Percentiles rank a stretch among this genome's conserved stretches.
Conservation (phyloP, 805 yeast species). For the Wickerhamiella galacta region DNA sequence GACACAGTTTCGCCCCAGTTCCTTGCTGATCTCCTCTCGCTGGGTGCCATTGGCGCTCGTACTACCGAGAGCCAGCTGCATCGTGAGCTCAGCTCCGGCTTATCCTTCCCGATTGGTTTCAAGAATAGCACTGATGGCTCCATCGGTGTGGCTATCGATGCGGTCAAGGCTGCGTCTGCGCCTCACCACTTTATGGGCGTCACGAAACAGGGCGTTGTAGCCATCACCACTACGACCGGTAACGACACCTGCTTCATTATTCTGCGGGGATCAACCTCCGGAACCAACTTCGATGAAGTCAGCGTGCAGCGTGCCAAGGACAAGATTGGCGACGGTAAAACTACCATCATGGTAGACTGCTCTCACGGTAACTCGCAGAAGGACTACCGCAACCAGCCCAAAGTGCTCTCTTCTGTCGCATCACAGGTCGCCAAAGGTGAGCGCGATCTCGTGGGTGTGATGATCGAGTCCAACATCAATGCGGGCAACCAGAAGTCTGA, state of each 20-base stretch:
- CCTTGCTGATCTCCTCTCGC: constrained; percentile 77
- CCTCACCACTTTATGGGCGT: constrained; percentile 91
- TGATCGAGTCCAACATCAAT: constrained; percentile 85
- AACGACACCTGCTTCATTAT: constrained; percentile 81
- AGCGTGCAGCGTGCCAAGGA: constrained; percentile 38
- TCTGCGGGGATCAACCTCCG: constrained; percentile 87
- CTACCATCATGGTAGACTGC: constrained; percentile 89
- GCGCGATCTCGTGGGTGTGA: constrained; percentile 68
- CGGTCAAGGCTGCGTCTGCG: constrained; percentile 78
- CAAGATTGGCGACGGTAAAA: constrained; percentile 23
- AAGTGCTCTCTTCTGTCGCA: constrained; percentile 61
- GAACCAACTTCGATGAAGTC: constrained; percentile 75
- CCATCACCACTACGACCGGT: constrained; percentile 91
- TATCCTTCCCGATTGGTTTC: constrained; percentile 96
- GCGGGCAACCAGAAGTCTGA: constrained; percentile 93
- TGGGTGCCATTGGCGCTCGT: constrained; percentile 98
- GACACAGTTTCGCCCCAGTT: constrained; percentile 96
- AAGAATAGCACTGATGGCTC: constrained; percentile 97
- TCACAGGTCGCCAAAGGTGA: constrained; percentile 69
- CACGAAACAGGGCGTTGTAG: constrained; percentile 91
- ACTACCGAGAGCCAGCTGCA: constrained; percentile 97
- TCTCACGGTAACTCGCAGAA: constrained; percentile 93
- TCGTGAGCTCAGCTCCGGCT: constrained; percentile 91
- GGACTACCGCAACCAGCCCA: constrained; percentile 84
- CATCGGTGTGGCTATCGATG: constrained; percentile 86